Percentiles rank a stretch among this genome's conserved stretches.
Evolutionary conservation across 108 stramenopile genomes (phyloP).

Genomic region (Stephanodiscus triporus): DNA sequence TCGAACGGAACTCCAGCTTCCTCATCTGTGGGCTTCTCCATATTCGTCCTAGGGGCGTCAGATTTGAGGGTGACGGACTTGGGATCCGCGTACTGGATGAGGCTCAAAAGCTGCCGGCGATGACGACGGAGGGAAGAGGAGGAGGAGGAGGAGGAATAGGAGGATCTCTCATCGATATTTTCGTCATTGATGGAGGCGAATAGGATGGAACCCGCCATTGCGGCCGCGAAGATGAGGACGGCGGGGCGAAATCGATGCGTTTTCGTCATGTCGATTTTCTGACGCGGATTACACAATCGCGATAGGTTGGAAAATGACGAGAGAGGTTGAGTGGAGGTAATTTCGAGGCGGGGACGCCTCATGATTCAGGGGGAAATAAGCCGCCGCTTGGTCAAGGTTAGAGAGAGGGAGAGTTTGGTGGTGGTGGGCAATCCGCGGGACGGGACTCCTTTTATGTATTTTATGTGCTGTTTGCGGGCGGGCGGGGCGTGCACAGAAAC

Average conservation of each 20-base stretch:
- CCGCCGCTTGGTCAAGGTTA: no score
- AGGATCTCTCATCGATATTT: not conserved
- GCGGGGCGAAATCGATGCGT: not conserved
- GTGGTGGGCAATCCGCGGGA: no score
- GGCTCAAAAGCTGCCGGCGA: not conserved
- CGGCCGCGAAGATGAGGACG: not conserved
- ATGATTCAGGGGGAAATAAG: no score
- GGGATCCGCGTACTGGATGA: slow-evolving; percentile 8
- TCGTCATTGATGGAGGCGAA: not conserved
- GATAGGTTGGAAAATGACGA: not conserved
- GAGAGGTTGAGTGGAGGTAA: no score
- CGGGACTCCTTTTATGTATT: no score
- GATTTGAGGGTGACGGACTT: slow-evolving; percentile 3
- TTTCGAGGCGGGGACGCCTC: no score
- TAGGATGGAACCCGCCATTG: not conserved
- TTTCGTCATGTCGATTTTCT: not conserved
- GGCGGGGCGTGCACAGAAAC: no score
- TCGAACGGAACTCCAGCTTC: not conserved
- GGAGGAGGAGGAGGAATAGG: no score
- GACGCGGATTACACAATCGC: not conserved
- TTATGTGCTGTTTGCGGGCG: no score
- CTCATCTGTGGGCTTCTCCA: not conserved
- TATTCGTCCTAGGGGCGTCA: not conserved
- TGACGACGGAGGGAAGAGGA: not conserved
- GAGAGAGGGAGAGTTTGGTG: no score